Conservation (phyloP, 2,329 filamentous ascomycete genomes). For the Talaromyces rugulosus region DNA sequence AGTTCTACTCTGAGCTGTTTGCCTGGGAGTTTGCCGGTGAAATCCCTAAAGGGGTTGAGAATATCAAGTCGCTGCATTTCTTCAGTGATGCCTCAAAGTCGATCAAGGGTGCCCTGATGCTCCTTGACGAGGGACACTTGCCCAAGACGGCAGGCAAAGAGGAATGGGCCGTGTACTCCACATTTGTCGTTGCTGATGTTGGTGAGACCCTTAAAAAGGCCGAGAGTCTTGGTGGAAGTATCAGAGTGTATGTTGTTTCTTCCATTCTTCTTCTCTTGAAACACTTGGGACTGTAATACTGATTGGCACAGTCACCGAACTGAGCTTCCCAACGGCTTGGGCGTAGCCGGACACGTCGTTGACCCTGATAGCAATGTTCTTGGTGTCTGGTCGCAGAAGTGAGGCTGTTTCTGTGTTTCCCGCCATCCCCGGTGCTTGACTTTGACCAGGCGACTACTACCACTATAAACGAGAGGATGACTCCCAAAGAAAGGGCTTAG, state of each 20-base stretch:
- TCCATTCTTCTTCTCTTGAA: neutral
- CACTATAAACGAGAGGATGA: too few species aligned
- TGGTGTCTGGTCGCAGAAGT: slow-evolving; percentile 7
- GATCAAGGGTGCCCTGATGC: slow-evolving; percentile 9
- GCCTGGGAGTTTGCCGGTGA: slow-evolving; percentile 3
- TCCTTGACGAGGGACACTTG: slow-evolving; percentile 1
- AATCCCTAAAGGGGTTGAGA: slow-evolving; percentile 4
- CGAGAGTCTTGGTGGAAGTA: slow-evolving; percentile 1
- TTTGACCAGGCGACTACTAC: too few species aligned
- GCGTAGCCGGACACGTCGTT: slow-evolving; percentile 8
- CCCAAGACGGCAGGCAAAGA: slow-evolving; percentile 5
- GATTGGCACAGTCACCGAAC: slow-evolving; percentile 1
- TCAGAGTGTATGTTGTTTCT: slow-evolving; percentile 3
- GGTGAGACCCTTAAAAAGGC: slow-evolving; percentile 6
- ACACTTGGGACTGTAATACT: neutral
- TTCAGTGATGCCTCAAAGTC: slow-evolving; percentile 7
- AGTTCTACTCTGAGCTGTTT: slow-evolving; percentile 9
- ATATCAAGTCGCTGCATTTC: slow-evolving; percentile 8
- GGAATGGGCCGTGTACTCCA: slow-evolving; percentile 3
- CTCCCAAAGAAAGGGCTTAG: too few species aligned
- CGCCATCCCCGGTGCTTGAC: too few species aligned
- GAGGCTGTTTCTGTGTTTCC: neutral
- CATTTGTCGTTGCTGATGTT: slow-evolving; percentile 7
- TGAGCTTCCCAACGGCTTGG: slow-evolving; percentile 7
- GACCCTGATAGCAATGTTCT: slow-evolving; percentile 6